Base-by-base conservation (phyloP, 1,284 basidiomycete genomes). In the Cutaneotrichosporon mucoides region DNA sequence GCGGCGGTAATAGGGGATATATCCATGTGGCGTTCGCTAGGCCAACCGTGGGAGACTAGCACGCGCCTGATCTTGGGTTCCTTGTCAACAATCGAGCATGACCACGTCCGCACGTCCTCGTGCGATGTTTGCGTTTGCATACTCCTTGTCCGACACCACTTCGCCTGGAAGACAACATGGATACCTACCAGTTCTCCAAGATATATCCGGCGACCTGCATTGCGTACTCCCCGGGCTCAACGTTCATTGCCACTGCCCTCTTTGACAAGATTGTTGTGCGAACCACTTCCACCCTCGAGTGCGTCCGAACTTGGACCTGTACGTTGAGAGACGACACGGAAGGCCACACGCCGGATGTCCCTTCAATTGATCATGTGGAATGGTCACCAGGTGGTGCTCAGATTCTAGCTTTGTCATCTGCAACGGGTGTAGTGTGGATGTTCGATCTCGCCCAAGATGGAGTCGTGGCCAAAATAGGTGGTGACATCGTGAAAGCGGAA, bases 321-420 rank as follows among this genome's bases (percentile, higher is more conserved):
- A 24, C 24, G 24, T 24, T 24, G 24, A 24, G 24, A 24, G 24
- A 24, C 24, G 24, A 24, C 24, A 24, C 24, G 24, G 24, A 24
- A 24, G 24, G 24, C 24, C 24, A 24, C 24, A 24, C 24, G 24
- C 24, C 24, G 24, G n/a, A 16, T 4, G 16, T 64, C 13, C 35
- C 45, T 69, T 24, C 24, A 24, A 86, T 93, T 68, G 87, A 89
- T 33, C 85, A 88, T 65, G 79, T 88, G 2, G 84, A 82, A 5
- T 94, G 90, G 90, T 90, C 89, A 9, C 84, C 83, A 66, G 89
- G 92, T 68, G 90, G 90, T 1, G 85, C 90, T 69, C 89, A 88
- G 69, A 79, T 93, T 47, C 77, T 93, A 11, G 89, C 87, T 6
- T 86, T 85, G 24, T 89, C 85, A 61, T 81, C 85, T 6, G 86